Base-by-base conservation (phyloP, 2,329 filamentous ascomycete species). In the Venturia asperata region DNA sequence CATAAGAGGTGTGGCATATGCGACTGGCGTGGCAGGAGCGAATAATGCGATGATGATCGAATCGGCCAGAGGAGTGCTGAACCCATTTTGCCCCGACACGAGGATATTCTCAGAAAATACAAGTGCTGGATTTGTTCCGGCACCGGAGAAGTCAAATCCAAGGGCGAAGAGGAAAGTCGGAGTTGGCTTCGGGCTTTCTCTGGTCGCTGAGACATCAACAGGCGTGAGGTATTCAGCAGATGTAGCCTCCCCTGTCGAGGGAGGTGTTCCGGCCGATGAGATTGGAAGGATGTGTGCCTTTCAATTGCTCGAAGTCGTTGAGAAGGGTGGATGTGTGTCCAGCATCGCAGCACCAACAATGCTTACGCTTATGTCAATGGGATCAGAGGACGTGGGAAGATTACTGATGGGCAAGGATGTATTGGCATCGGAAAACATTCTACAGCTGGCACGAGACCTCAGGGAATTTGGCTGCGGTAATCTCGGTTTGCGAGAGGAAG, bases 31-130 rank as follows among this genome's bases (percentile, higher is more conserved):
- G 0, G 90, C 90, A 13, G 93, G 90, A 0, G 92, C 89, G 62
- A 97, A 97, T 75, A 99, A 97, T 74, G 90, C 89, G 68, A 84
- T 94, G 68, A 95, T 97, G 90, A 99, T 97, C 72, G 90, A 96
- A 72, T 85, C 89, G 2, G 92, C 92, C 13, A 83, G 93, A 70
- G 91, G 91, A 61, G 83, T 99, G 13, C 81, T 99, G 60, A 99
- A 99, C 74, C 82, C 87, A 5, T 83, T 99, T 65, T 88, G 90
- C 3, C 85, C 88, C 7, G 94, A 99, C 73, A 93, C 96, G 55
- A 94, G 97, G 74, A 87, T 99, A 69, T 96, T 87, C 75, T 87
- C 85, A 13, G 86, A 88, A 70, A 82, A 87, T 13, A 83, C 84
- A 24, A 79, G 81, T 58, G 85, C 86, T 13, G 83, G 84, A 17